phyloP scores from a whole-genome alignment of 306 rosid species.

The Quercus aquifolioides region DNA sequence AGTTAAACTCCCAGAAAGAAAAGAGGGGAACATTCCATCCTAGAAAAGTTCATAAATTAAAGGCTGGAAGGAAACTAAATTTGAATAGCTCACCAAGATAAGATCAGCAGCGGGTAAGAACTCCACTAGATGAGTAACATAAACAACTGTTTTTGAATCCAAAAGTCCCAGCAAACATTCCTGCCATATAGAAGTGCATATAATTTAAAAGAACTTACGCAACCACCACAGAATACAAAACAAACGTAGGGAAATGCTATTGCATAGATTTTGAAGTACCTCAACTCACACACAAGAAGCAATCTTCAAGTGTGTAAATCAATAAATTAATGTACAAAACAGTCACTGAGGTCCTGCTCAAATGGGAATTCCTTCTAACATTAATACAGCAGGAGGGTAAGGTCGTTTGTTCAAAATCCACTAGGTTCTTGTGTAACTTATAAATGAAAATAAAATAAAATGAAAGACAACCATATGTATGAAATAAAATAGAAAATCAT shows the following conservation, averaged over 20 bases:
- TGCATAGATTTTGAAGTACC: neutral
- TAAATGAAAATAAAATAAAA: too few relatives aligned
- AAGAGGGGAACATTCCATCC: neutral
- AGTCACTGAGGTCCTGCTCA: too few relatives aligned
- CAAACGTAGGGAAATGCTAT: neutral
- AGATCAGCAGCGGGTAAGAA: slow-evolving; percentile 85
- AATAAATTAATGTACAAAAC: neutral
- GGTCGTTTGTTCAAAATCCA: too few relatives aligned
- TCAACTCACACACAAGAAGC: neutral
- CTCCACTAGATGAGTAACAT: slow-evolving; percentile 87
- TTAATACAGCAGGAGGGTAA: too few relatives aligned
- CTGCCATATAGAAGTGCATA: slow-evolving; percentile 25
- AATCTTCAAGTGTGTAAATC: neutral
- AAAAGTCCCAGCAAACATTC: slow-evolving; percentile 77
- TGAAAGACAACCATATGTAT: too few relatives aligned
- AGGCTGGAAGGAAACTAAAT: neutral
- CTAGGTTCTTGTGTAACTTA: too few relatives aligned
- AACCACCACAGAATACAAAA: neutral
- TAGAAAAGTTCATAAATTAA: neutral
- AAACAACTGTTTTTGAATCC: slow-evolving; percentile 71
- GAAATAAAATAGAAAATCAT: too few relatives aligned
- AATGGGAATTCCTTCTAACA: too few relatives aligned
- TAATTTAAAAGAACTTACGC: neutral
- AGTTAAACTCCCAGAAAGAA: neutral
- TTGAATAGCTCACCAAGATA: slow-evolving; percentile 53